A percentile compares a stretch with the other conserved stretches of the same genome.
Evolutionary conservation across 1,284 basidiomycete genomes (phyloP).

Genomic region (Exobasidium cylindrosporum): DNA sequence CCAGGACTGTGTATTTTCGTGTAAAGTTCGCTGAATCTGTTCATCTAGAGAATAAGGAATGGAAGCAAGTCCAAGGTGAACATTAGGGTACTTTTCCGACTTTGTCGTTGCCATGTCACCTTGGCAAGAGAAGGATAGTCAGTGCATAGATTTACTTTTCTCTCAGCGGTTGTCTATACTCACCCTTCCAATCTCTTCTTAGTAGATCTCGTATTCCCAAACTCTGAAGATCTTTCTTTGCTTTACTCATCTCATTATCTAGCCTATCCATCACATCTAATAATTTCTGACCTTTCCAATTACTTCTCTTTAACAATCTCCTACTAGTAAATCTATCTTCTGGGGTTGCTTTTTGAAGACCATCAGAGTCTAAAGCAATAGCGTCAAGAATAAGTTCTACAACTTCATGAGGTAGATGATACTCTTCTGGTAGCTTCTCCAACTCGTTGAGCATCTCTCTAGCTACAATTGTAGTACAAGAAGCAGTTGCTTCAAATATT

Average conservation of each 20-base stretch:
- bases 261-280: conserved; percentile 43
- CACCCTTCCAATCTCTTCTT: conserved; percentile 56
- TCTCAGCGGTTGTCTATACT: conserved; percentile 20
- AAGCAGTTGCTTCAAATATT: conserved; percentile 42
- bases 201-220: conserved; percentile 51
- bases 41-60: conserved; percentile 51
- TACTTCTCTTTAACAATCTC: conserved; percentile 27
- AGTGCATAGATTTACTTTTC: background rate
- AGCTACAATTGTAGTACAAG: conserved; percentile 52
- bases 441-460: conserved; percentile 45
- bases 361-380: conserved; percentile 48
- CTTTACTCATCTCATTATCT: conserved; percentile 39
- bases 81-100: conserved; percentile 33
- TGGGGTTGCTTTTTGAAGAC: conserved; percentile 28
- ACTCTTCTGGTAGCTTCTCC: conserved; percentile 31
- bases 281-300: conserved; percentile 30
- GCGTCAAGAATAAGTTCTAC: conserved; percentile 45
- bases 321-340: conserved; percentile 22
- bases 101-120: conserved; percentile 32
- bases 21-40: conserved; percentile 47
- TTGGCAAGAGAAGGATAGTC: background rate
- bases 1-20: conserved; percentile 40
- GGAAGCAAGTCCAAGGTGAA: conserved; percentile 54
- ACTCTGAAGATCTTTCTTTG: conserved; percentile 48
- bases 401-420: conserved; percentile 46